A percentile compares a stretch with the other conserved stretches of the same genome.
These are phyloP conservation scores for Vigna angularis DNA, from an alignment of 306 rosid species.

Conservation along the genomic window DNA sequence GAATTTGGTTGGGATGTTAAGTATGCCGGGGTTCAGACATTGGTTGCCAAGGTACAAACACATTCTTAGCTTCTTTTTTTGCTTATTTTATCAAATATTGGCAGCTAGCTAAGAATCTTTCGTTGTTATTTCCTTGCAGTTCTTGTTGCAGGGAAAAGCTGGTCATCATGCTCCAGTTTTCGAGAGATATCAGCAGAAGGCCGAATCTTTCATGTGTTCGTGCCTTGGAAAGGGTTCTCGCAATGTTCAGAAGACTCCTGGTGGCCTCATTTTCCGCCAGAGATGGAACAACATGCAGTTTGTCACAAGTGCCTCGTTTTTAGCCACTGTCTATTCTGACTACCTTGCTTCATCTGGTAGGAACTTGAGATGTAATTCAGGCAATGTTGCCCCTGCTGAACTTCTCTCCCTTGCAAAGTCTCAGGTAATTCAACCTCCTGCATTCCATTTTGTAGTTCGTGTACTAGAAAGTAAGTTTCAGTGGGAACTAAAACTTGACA, in stretches of 20 bases:
- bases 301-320: constrained; percentile 83
- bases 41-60: constrained; percentile 78
- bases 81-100: not conserved
- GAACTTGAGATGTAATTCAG: constrained; percentile 66
- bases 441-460: not conserved
- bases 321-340: constrained; percentile 88
- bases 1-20: constrained; percentile 97
- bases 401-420: constrained; percentile 81
- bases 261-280: constrained; percentile 87
- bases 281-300: constrained; percentile 98
- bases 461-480: not conserved
- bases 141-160: constrained; percentile 88
- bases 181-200: constrained; percentile 68
- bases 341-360: constrained; percentile 69
- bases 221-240: constrained; percentile 73
- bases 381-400: constrained; percentile 65
- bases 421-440: constrained; percentile 57
- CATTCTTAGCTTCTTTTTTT: not conserved
- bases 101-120: constrained; percentile 4
- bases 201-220: constrained; percentile 87
- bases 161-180: constrained; percentile 69
- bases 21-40: constrained; percentile 88
- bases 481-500: not conserved
- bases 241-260: constrained; percentile 86
- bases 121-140: constrained; percentile 52